Percentiles rank a stretch among this genome's conserved stretches.
phyloP scores from a whole-genome alignment of 192 early-diverging fungal species.

The Cladochytrium replicatum region DNA sequence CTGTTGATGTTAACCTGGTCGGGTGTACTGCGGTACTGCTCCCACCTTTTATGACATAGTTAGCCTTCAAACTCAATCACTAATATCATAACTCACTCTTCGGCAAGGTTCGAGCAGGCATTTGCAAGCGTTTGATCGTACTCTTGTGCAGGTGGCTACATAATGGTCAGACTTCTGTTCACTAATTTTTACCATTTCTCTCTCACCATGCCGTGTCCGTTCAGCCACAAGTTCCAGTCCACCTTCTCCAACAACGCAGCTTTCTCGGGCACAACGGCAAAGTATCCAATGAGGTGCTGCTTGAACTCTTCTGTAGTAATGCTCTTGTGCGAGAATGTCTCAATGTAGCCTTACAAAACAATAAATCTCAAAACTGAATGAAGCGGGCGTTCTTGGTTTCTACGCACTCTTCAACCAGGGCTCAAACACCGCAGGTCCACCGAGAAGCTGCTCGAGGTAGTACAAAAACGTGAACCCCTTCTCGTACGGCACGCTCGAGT shows the following conservation, averaged over 20 bases:
- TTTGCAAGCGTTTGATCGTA: conserved; percentile 82
- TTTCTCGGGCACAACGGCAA: conserved; percentile 57
- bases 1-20: conserved; percentile 43
- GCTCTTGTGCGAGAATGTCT: conserved; percentile 72
- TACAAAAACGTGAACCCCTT: conserved; percentile 94
- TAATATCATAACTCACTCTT: conserved; percentile 16
- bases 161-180: conserved; percentile 7
- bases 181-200: conserved; percentile 13
- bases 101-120: conserved; percentile 69
- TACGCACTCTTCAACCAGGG: conserved; percentile 65
- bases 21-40: no score
- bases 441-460: conserved; percentile 81
- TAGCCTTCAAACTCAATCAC: not conserved
- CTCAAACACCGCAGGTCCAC: conserved; percentile 77
- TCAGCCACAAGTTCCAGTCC: conserved; percentile 88
- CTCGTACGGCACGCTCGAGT: conserved; percentile 50
- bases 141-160: conserved; percentile 65
- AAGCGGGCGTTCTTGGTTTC: not conserved
- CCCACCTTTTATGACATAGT: not conserved
- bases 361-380: conserved; percentile 4
- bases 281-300: conserved; percentile 66
- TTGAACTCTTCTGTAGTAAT: conserved; percentile 89
- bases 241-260: conserved; percentile 62
- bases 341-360: conserved; percentile 50
- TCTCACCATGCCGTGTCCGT: conserved; percentile 79